Evolutionary conservation across 2,329 filamentous ascomycete species (phyloP), one percentile per base, ranked within the genome.

Genomic region (Fusarium nanum): DNA sequence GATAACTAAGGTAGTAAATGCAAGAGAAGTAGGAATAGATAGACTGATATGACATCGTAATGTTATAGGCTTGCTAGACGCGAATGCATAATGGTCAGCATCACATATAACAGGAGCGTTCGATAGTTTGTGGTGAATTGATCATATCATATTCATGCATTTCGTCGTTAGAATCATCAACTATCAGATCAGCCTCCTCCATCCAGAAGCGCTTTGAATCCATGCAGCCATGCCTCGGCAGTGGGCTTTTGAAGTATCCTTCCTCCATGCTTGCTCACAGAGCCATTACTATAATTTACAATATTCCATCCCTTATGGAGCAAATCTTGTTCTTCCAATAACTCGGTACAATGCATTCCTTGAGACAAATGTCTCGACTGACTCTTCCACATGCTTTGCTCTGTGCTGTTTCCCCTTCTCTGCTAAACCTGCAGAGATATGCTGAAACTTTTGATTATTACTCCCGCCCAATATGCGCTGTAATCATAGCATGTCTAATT

Each of bases 111-210:
- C 6, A 22, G 20, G 8, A 49, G 32, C 20, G 42, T 45, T 45
- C 4, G 37, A 60, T 42, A 46, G 25, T 47, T 54, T 47, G 46
- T 66, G 67, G 46, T 72, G 70, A 75, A 70, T 66, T 72, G 71
- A 71, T 78, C 77, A 74, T 78, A 77, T 74, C 72, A 76, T 78
- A 70, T 78, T 78, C 76, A 75, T 77, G 64, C 74, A 75, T 76
- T 75, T 74, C 75, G 70, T 76, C 75, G 65, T 76, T 64, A 76
- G 65, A 76, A 76, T 76, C 74, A 60, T 76, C 64, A 73, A 61
- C 74, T 64, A 73, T 66, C 71, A 75, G 72, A 76, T 76, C 74
- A 60, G 59, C 61, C 58, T 60, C 59, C 54, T 69, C 47, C 56
- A 65, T 64, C 54, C 42, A 65, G 58, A 25, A 32, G 28, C 64